A percentile compares a stretch with the other conserved stretches of the same genome.
Evolutionary conservation across 129 eudicot genomes (phyloP).

Genomic region (Saposhnikovia divaricata): DNA sequence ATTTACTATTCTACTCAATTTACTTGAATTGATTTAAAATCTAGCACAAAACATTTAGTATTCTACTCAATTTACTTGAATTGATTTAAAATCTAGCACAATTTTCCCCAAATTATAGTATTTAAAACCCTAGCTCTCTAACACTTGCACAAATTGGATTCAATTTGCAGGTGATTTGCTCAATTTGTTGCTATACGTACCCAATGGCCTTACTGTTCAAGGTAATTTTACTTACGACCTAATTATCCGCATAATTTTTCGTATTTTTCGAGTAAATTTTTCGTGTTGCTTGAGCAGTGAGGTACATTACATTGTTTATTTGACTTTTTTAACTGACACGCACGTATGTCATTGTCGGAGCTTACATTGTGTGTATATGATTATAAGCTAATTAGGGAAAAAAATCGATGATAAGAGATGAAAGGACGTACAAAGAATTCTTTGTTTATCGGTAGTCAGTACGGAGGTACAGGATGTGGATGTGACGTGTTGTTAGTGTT

Average conservation of each 20-base stretch:
- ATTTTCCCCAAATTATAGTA: background rate
- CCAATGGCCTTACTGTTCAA: conserved; percentile 10
- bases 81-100: background rate
- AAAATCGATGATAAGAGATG: background rate
- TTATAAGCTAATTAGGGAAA: background rate
- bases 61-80: background rate
- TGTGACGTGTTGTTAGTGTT: background rate
- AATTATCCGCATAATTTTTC: too few species aligned
- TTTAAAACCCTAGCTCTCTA: background rate
- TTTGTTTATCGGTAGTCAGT: background rate
- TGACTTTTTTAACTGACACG: background rate
- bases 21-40: background rate
- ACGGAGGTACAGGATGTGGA: background rate
- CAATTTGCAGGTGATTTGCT: background rate
- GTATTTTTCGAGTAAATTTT: background rate
- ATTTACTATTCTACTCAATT: background rate
- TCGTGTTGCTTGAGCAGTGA: background rate
- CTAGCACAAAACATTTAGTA: background rate
- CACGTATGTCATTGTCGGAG: background rate
- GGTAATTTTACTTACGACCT: background rate
- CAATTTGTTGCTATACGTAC: background rate
- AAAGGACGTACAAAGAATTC: background rate
- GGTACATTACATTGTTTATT: background rate
- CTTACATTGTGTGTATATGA: background rate
- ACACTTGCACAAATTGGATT: background rate